Evolutionary conservation across 768 basidiomycete species (phyloP).

Genomic region (Trametes maxima): DNA sequence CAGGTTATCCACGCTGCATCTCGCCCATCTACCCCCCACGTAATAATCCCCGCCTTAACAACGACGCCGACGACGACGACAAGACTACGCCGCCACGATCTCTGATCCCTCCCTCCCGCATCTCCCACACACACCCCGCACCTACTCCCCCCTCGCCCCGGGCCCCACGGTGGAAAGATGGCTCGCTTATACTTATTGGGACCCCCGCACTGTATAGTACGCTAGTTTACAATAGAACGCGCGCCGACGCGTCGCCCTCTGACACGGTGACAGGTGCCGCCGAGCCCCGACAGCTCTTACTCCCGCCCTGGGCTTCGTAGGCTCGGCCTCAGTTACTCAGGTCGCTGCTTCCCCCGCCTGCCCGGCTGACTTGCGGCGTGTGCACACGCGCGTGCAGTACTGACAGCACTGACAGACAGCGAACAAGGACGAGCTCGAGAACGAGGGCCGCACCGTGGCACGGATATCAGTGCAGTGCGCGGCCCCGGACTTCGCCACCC

Average conservation of each 20-base stretch:
- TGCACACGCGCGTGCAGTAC: background rate
- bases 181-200: conserved; percentile 4
- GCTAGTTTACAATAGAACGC: background rate
- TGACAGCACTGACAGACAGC: background rate
- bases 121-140: background rate
- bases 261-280: background rate
- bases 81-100: background rate
- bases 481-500: too few relatives aligned
- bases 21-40: background rate
- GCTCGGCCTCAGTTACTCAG: background rate
- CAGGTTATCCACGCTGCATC: conserved; percentile 9
- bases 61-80: background rate
- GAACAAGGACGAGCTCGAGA: too few relatives aligned
- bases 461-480: too few relatives aligned
- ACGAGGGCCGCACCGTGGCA: too few relatives aligned
- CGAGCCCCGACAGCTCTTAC: background rate
- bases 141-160: background rate
- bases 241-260: background rate
- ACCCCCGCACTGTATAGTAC: conserved; percentile 1
- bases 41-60: background rate
- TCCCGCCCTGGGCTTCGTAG: background rate
- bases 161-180: background rate
- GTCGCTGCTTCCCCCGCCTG: background rate
- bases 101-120: background rate
- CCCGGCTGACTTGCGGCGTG: background rate